Percentiles rank a stretch among this genome's conserved stretches.
Conservation (phyloP, 2,329 filamentous ascomycete genomes). For the Parafenestella ontariensis region DNA sequence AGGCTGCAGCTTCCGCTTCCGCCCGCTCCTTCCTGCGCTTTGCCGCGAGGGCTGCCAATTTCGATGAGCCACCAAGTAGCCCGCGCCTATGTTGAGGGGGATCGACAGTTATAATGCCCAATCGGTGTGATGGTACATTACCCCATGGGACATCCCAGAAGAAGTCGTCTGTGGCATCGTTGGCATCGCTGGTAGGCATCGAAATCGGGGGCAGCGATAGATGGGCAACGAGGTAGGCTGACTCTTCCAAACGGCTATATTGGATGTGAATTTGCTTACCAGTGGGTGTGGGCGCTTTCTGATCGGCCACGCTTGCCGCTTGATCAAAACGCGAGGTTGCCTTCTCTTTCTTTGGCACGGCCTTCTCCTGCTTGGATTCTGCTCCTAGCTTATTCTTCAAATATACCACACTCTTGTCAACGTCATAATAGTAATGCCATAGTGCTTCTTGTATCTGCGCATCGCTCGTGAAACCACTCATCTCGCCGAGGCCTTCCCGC, state of each 20-base stretch:
- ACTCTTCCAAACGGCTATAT: conserved; percentile 18
- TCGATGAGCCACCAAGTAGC: conserved; percentile 82
- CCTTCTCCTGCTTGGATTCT: conserved; percentile 34
- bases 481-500: conserved; percentile 66
- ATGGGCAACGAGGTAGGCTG: conserved; percentile 21
- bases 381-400: conserved; percentile 65
- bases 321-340: conserved; percentile 52
- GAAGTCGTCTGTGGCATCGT: conserved; percentile 60
- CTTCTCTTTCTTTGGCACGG: conserved; percentile 51
- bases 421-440: conserved; percentile 96
- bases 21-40: conserved; percentile 83
- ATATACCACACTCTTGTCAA: conserved; percentile 84
- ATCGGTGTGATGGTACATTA: conserved; percentile 70
- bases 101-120: conserved; percentile 68
- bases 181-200: conserved; percentile 24
- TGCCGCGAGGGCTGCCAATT: conserved; percentile 87
- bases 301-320: conserved; percentile 49
- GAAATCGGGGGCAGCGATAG: conserved; percentile 42
- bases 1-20: conserved; percentile 57
- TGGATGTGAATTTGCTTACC: conserved; percentile 52
- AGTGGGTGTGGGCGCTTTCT: conserved; percentile 50
- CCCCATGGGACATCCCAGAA: conserved; percentile 90
- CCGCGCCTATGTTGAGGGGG: conserved; percentile 67
- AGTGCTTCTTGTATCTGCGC: conserved; percentile 85
- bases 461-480: conserved; percentile 65